Base-by-base conservation (phyloP, 257 asterid genomes). In the Leonotis leonurus region DNA sequence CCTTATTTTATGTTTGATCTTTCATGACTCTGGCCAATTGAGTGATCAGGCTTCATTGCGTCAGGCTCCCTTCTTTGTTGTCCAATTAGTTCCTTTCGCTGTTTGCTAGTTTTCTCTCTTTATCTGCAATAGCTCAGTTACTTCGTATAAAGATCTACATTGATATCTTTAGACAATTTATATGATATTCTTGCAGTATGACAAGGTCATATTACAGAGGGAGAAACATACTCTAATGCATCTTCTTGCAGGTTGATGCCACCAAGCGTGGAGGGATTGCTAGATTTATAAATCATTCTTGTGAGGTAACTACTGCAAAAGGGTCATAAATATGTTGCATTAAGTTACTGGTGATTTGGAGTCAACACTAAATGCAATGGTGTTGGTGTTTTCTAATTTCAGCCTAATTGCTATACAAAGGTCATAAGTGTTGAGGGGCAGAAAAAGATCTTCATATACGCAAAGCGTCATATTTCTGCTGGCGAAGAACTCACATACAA, bases 351-450 rank as follows among this genome's bases (percentile, higher is more conserved):
- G 37, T 60, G 48, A 37, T 27, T 50, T 16, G 5, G 20, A 36
- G 27, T 60, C 44, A 69, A n/a, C 60, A 43, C 66, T 70, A 59
- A 66, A 64, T 64, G 20, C 71, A 44, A 22, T 49, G 44, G 29
- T 61, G 32, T 43, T 75, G 65, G 10, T 71, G 36, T 58, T 48
- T 22, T 64, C 52, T 44, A 35, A 67, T 49, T 77, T 75, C 85
- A 93, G 99, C 99, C 99, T 54, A 93, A 93, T 76, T 93, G 99
- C 88, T 93, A 93, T 73, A 87, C 99, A 16, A 93, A 93, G 82
- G 96, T 93, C 76, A 93, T 93, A 62, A 89, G 87, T 73, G 95
- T 93, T 59, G 99, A 93, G 76, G 97, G 99, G 51, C 80, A 93
- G 76, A 93, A 93, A 69, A 93, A 87, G 85, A 93, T 93, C 53